A percentile compares a stretch with the other conserved stretches of the same genome.
Conservation (phyloP, 495 filamentous ascomycete species). For the Terfezia boudieri region DNA sequence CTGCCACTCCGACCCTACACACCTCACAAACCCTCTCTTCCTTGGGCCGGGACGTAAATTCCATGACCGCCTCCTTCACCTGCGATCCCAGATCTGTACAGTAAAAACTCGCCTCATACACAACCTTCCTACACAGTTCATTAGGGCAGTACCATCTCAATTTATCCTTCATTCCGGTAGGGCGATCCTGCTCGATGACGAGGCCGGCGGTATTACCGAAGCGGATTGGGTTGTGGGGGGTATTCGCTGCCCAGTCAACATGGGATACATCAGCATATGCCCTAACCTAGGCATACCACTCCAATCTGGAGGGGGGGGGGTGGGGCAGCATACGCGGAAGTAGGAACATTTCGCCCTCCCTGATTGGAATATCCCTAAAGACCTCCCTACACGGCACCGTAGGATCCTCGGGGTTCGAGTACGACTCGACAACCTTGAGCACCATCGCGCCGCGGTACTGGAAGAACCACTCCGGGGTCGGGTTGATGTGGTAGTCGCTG, state of each 20-base stretch:
- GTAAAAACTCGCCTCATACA: constrained; percentile 71
- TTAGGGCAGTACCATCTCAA: constrained; percentile 75
- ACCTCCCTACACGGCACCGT: constrained; percentile 21
- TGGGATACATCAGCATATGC: no score
- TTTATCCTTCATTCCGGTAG: constrained; percentile 42
- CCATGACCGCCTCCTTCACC: constrained; percentile 80
- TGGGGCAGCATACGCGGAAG: constrained; percentile 32
- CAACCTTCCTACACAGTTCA: constrained; percentile 38
- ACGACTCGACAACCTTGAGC: constrained; percentile 55
- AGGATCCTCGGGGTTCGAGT: constrained; percentile 3
- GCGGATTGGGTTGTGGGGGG: constrained; percentile 56
- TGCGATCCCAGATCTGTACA: constrained; percentile 90
- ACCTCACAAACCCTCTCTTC: constrained; percentile 46
- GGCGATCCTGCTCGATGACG: constrained; percentile 74
- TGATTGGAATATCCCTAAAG: constrained; percentile 70
- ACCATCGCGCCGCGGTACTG: constrained; percentile 85
- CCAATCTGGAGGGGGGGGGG: no score
- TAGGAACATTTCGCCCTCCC: constrained; percentile 86
- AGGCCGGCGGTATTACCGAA: constrained; percentile 51
- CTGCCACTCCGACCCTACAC: constrained; percentile 33
- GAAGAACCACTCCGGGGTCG: constrained; percentile 94
- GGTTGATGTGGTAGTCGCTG: constrained; percentile 97
- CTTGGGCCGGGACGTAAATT: constrained; percentile 47
- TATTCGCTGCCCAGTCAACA: constrained; percentile 30
- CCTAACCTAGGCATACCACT: no score